Percentiles rank a stretch among this genome's conserved stretches.
Conservation (phyloP, 2,329 filamentous ascomycete species). For the Colletotrichum kahawae region DNA sequence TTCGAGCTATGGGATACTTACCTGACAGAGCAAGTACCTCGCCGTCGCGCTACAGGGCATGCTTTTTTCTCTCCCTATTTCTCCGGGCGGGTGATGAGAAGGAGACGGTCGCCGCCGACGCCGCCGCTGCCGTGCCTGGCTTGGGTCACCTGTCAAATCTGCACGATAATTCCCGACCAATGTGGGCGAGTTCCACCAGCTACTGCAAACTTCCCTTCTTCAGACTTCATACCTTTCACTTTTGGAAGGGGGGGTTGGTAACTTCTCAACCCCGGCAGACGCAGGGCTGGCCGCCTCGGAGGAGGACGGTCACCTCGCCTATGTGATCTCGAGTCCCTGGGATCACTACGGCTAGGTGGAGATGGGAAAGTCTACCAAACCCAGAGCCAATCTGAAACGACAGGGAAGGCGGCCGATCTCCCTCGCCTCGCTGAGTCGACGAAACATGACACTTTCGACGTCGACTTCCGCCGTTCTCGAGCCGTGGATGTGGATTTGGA, state of each 20-base stretch:
- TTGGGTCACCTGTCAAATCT: conserved; percentile 15
- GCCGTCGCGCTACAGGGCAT: background rate
- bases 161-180: conserved; percentile 13
- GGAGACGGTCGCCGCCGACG: conserved; percentile 1
- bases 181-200: conserved; percentile 12
- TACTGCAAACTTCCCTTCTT: conserved; percentile 4
- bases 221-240: background rate
- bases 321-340: conserved; percentile 5
- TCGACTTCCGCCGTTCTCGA: conserved; percentile 1
- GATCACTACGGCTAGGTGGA: background rate
- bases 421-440: conserved; percentile 18
- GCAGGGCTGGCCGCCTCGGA: background rate
- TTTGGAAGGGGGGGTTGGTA: background rate
- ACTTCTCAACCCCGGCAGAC: background rate
- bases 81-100: background rate
- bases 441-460: conserved; percentile 22
- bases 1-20: background rate
- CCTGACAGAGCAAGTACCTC: background rate
- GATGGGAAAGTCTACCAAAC: conserved; percentile 1
- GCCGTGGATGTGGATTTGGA: background rate
- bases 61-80: background rate
- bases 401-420: conserved; percentile 19
- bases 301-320: background rate
- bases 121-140: background rate
- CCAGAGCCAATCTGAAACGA: conserved; percentile 18